phyloP scores from a whole-genome alignment of 1,284 basidiomycete genomes.

The Moesziomyces aphidis region DNA sequence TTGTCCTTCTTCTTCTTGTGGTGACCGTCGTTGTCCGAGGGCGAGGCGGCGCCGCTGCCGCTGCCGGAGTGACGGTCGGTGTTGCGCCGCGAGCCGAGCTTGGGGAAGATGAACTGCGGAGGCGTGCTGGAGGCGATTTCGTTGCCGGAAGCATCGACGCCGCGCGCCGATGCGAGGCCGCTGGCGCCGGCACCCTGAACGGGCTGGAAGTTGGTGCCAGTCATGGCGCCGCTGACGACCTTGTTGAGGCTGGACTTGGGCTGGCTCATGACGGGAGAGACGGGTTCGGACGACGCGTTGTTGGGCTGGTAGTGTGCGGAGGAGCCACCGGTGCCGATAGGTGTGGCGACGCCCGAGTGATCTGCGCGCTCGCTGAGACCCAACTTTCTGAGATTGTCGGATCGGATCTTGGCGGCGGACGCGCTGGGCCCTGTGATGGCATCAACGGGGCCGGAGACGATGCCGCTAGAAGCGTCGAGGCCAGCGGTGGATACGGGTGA shows the following conservation, averaged over 20 bases:
- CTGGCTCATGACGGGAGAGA: constrained; percentile 24
- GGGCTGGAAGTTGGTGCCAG: constrained; percentile 36
- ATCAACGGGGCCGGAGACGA: constrained; percentile 39
- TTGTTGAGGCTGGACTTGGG: constrained; percentile 40
- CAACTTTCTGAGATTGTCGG: constrained; percentile 41
- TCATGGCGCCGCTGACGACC: constrained; percentile 44
- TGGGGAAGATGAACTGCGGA: constrained; percentile 64
- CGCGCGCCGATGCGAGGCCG: constrained; percentile 54
- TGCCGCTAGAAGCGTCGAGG: constrained; percentile 4
- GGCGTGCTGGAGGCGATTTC: constrained; percentile 40
- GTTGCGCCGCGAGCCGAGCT: constrained; percentile 56
- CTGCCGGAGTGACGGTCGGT: constrained; percentile 23
- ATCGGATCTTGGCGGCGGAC: constrained; percentile 30
- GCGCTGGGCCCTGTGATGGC: constrained; percentile 40
- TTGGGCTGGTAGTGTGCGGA: constrained; percentile 13
- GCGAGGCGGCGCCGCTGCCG: constrained; percentile 37
- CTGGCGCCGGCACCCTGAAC: constrained; percentile 54
- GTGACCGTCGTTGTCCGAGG: constrained; percentile 34
- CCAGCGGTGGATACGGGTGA: constrained; percentile 12
- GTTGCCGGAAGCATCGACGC: constrained; percentile 39
- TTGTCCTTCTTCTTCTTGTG: constrained; percentile 57
- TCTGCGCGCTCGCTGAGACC: constrained; percentile 41
- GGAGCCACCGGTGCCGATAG: constrained; percentile 50
- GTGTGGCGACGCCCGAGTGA: constrained; percentile 42
- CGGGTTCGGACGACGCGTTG: constrained; percentile 11